phyloP scores from a whole-genome alignment of 371 early-diverging fungal genomes.

The Rhizopus sp. region DNA sequence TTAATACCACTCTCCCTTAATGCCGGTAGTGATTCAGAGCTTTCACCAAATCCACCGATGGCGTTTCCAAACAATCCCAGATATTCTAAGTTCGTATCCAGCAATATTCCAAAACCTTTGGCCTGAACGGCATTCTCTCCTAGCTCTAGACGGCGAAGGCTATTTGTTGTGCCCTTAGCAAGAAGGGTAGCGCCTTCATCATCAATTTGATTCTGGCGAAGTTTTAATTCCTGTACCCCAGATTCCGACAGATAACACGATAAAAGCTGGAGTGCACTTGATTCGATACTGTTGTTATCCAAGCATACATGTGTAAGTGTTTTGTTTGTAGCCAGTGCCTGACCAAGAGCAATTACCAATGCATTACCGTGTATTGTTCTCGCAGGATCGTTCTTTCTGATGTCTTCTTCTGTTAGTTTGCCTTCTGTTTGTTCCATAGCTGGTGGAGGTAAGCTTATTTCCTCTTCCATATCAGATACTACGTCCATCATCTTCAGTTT shows the following conservation, averaged over 20 bases:
- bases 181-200: conserved; percentile 48
- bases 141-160: conserved; percentile 42
- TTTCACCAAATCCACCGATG: conserved; percentile 43
- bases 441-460: conserved; percentile 34
- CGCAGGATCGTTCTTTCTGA: conserved; percentile 17
- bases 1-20: conserved; percentile 32
- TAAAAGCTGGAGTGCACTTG: conserved; percentile 18
- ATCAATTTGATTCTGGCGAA: conserved; percentile 56
- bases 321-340: conserved; percentile 30
- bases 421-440: conserved; percentile 23
- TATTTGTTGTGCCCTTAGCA: conserved; percentile 23
- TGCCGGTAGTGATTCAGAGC: conserved; percentile 35
- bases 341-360: conserved; percentile 35
- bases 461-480: conserved; percentile 31
- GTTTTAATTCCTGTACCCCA: conserved; percentile 39
- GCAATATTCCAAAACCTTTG: conserved; percentile 45
- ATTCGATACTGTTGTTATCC: conserved; percentile 55
- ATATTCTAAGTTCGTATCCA: conserved; percentile 40
- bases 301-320: conserved; percentile 48
- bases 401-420: conserved; percentile 22
- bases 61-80: conserved; percentile 56
- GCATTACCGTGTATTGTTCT: conserved; percentile 49
- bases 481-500: conserved; percentile 46
- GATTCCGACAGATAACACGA: conserved; percentile 18
- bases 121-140: conserved; percentile 51